phyloP scores from a whole-genome alignment of 1,139 yeast species.

The Insectozyma bohioensis region DNA sequence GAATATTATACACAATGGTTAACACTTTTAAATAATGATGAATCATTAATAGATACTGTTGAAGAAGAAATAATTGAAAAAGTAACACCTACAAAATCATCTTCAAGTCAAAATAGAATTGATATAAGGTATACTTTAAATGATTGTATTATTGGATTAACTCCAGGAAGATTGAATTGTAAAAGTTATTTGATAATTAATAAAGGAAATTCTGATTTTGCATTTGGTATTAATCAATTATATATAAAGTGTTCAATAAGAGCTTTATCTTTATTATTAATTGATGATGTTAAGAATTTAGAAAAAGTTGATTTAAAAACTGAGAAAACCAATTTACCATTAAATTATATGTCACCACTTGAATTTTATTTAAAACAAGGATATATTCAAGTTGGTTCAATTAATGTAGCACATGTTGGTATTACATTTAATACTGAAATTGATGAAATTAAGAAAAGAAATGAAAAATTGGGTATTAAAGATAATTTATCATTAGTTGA shows the following conservation, averaged over 20 bases:
- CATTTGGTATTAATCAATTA: conserved; percentile 30
- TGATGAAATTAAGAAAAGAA: conserved; percentile 21
- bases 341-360: conserved; percentile 17
- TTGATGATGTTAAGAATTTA: conserved; percentile 53
- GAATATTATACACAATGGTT: conserved; percentile 64
- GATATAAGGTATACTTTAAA: conserved; percentile 47
- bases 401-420: conserved; percentile 44
- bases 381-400: conserved; percentile 43
- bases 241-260: conserved; percentile 47
- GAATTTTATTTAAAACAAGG: conserved; percentile 28
- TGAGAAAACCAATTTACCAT: conserved; percentile 10
- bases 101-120: conserved; percentile 9
- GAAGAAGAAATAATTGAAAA: conserved; percentile 19
- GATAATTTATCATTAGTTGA: conserved; percentile 33
- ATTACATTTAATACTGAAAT: conserved; percentile 32
- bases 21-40: conserved; percentile 21
- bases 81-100: conserved; percentile 12
- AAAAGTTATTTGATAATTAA: conserved; percentile 51
- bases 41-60: conserved; percentile 16
- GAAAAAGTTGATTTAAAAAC: conserved; percentile 7
- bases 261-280: conserved; percentile 46
- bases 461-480: conserved; percentile 21
- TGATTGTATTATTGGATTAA: conserved; percentile 56
- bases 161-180: conserved; percentile 57
- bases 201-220: conserved; percentile 53